These are phyloP conservation scores for Starmera amethionina DNA, from an alignment of 805 yeast genomes.

Conservation along the genomic window DNA sequence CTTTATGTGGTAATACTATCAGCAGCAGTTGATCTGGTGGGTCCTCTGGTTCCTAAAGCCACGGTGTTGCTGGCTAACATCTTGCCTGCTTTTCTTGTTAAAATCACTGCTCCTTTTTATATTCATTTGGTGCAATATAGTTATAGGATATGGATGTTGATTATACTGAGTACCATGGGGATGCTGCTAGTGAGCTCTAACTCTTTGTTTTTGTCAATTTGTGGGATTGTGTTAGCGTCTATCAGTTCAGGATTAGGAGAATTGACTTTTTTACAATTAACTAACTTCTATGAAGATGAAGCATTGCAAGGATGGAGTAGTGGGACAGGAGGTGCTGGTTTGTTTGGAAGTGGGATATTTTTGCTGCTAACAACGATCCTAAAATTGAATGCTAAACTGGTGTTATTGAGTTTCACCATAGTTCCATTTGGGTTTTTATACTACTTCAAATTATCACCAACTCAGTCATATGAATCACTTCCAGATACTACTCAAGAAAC, in stretches of 20 bases:
- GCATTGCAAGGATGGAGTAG: slow-evolving; percentile 82
- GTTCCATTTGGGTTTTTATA: slow-evolving; percentile 44
- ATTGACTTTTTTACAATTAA: slow-evolving; percentile 74
- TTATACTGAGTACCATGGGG: slow-evolving; percentile 54
- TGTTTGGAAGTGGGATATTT: slow-evolving; percentile 69
- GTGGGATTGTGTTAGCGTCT: slow-evolving; percentile 76
- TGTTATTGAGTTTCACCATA: slow-evolving; percentile 49
- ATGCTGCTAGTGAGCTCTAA: slow-evolving; percentile 51
- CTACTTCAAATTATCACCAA: slow-evolving; percentile 20
- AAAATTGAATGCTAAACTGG: slow-evolving; percentile 39
- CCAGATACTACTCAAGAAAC: not conserved
- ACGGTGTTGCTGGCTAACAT: slow-evolving; percentile 80
- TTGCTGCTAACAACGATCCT: slow-evolving; percentile 65
- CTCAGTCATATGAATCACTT: slow-evolving; percentile 3
- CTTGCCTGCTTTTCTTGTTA: slow-evolving; percentile 67
- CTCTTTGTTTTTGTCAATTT: slow-evolving; percentile 30
- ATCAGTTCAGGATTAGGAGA: slow-evolving; percentile 87
- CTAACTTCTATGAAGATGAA: slow-evolving; percentile 58
- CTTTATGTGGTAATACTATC: slow-evolving; percentile 85
- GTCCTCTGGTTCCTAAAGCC: slow-evolving; percentile 76
- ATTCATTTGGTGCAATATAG: slow-evolving; percentile 56
- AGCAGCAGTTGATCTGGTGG: slow-evolving; percentile 89
- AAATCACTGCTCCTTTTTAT: slow-evolving; percentile 69
- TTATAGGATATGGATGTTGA: slow-evolving; percentile 42
- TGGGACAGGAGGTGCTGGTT: slow-evolving; percentile 96